Percentiles rank a stretch among this genome's conserved stretches.
Evolutionary conservation across 352 stramenopile species (phyloP).

Genomic region (Pythium dissotocum): DNA sequence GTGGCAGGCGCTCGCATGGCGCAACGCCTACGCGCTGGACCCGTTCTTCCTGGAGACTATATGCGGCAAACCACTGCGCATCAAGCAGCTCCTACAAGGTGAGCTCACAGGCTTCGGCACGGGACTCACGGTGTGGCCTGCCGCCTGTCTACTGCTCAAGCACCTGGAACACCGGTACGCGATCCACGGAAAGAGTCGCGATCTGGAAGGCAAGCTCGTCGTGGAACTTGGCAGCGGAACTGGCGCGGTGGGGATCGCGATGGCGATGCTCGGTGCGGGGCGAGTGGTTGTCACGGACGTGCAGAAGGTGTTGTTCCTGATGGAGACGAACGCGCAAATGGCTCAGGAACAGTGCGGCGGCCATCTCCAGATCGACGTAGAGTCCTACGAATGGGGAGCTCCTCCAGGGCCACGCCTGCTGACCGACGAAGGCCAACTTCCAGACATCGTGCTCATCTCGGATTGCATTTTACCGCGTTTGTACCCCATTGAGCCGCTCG

Average conservation of each 20-base stretch:
- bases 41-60: slow-evolving; percentile 64
- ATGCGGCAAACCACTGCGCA: slow-evolving; percentile 39
- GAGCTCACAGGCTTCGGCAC: slow-evolving; percentile 83
- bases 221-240: slow-evolving; percentile 93
- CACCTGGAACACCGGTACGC: slow-evolving; percentile 63
- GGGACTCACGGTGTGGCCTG: slow-evolving; percentile 81
- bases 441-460: slow-evolving; percentile 90
- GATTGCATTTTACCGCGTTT: slow-evolving; percentile 96
- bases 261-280: slow-evolving; percentile 78
- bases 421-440: slow-evolving; percentile 24
- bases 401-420: slow-evolving; percentile 40
- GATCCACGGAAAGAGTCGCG: background rate
- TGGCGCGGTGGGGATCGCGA: slow-evolving; percentile 88
- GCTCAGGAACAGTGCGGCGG: slow-evolving; percentile 32
- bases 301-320: slow-evolving; percentile 86
- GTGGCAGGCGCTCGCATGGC: slow-evolving; percentile 79
- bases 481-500: slow-evolving; percentile 95
- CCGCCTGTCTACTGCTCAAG: slow-evolving; percentile 80
- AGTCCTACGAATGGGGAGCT: slow-evolving; percentile 91
- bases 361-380: slow-evolving; percentile 54
- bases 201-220: slow-evolving; percentile 50
- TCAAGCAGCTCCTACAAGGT: slow-evolving; percentile 78
- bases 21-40: slow-evolving; percentile 66
- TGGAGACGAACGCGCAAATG: slow-evolving; percentile 83
- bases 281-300: slow-evolving; percentile 92